Percentiles rank a stretch among this genome's conserved stretches.
Evolutionary conservation across 1,284 basidiomycete genomes (phyloP).

Genomic region (Coniferiporia weirii): DNA sequence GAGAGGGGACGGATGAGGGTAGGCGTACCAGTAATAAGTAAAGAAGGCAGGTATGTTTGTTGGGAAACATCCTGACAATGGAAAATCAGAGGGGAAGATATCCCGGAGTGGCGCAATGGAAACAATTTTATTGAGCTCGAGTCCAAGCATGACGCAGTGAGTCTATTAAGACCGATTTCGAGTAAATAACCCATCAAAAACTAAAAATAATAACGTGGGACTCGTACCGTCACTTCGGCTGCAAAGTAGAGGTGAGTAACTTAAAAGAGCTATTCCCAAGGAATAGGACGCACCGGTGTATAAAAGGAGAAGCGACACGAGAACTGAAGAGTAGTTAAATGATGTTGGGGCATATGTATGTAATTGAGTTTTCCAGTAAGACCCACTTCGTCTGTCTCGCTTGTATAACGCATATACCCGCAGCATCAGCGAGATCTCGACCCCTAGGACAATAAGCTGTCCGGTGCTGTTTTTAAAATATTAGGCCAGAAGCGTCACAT

Average conservation of each 20-base stretch:
- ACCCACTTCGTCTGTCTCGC: conserved; percentile 7
- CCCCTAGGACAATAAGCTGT: conserved; percentile 5
- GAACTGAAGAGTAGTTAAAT: background rate
- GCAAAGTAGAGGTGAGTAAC: background rate
- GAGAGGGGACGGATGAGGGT: too few relatives aligned
- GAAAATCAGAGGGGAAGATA: conserved; percentile 5
- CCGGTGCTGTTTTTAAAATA: background rate
- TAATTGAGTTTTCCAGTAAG: background rate
- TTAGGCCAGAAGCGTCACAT: background rate
- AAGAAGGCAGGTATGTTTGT: background rate
- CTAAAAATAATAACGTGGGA: background rate
- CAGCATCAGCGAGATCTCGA: conserved; percentile 7
- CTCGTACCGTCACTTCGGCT: conserved; percentile 4
- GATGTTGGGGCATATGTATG: background rate
- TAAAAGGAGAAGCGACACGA: background rate
- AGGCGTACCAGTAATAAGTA: conserved; percentile 2
- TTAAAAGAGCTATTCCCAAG: background rate
- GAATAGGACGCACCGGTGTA: background rate
- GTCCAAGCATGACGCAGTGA: background rate
- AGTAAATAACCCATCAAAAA: background rate
- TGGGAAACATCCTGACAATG: conserved; percentile 7
- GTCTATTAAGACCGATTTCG: background rate
- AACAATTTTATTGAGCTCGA: background rate
- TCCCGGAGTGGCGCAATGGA: conserved; percentile 4
- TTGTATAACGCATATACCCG: conserved; percentile 5